Evolutionary conservation across 768 basidiomycete species (phyloP), one percentile per base, ranked within the genome.

Genomic region (Lanmaoa pseudosensibilis): DNA sequence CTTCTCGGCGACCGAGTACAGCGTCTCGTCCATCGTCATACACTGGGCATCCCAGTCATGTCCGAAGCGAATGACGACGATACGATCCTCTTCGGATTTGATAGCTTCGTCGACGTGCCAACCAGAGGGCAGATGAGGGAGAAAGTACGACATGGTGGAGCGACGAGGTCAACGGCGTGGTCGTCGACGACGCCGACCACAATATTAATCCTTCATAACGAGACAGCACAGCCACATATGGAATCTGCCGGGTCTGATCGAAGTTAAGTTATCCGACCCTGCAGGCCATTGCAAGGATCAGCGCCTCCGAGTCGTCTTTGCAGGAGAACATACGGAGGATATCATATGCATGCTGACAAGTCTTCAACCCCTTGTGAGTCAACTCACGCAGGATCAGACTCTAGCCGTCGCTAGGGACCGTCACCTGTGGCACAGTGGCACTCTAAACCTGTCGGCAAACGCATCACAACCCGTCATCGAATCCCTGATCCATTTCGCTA

Each of bases 41-140:
- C 96, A 98, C 61, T 97, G 88, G 0, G 81, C 75, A 71, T 98
- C 92, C 86, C 87, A 89, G 72, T 95, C 94, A 68, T 94, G 91
- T 0, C 95, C 96, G 69, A 98, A 98, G 4, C 95, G 87, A 46
- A 98, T 87, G 51, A 94, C 90, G 25, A 98, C 96, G 33, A 97
- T 83, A 41, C 97, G 83, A 67, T 97, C 94, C 71, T 99, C 97
- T 73, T 99, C 97, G 0, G 93, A 95, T 63, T 97, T 92, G 73
- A 99, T 98, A 8, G 97, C 94, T 70, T 98, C 95, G 69, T 99
- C 97, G 58, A 99, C 97, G 69, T 99, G 96, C 96, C 96, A 98
- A 38, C 94, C 92, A 64, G 90, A 91, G 1, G 88, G 90, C 4
- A 94, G 80, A 66, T 94, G 91, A 0, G 91, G 90, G 13, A 94